phyloP scores from a whole-genome alignment of 345 rosid species.

The Erodium maritimum region DNA sequence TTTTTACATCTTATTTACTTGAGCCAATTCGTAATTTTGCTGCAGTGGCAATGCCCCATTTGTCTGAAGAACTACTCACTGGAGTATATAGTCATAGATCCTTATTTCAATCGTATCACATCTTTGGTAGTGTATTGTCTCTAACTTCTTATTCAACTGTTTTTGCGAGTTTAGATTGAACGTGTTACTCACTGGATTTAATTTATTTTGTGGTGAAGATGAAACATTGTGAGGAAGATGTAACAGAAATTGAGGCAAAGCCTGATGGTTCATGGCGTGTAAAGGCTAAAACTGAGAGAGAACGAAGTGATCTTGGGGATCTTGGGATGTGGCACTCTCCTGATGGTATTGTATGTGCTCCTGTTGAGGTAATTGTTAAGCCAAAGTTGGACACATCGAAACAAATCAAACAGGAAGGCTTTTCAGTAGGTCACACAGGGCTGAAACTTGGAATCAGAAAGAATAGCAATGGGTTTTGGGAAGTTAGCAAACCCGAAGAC shows the following conservation, averaged over 20 bases:
- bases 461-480: slow-evolving; percentile 82
- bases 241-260: slow-evolving; percentile 75
- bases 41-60: slow-evolving; percentile 98
- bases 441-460: slow-evolving; percentile 86
- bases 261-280: slow-evolving; percentile 98
- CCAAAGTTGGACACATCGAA: slow-evolving; percentile 36
- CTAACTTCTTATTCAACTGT: neutral
- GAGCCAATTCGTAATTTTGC: slow-evolving; percentile 12
- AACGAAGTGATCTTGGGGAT: slow-evolving; percentile 69
- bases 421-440: slow-evolving; percentile 56
- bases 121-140: slow-evolving; percentile 41
- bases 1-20: slow-evolving; percentile 7
- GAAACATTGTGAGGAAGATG: slow-evolving; percentile 76
- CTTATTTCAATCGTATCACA: slow-evolving; percentile 80
- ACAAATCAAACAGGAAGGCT: slow-evolving; percentile 63
- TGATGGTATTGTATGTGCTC: slow-evolving; percentile 44
- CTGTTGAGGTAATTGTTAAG: slow-evolving; percentile 28
- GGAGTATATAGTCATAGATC: slow-evolving; percentile 76
- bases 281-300: slow-evolving; percentile 62
- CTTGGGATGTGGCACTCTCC: slow-evolving; percentile 78
- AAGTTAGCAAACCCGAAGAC: slow-evolving; percentile 75
- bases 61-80: slow-evolving; percentile 85
- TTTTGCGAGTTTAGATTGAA: neutral
- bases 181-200: neutral
- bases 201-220: slow-evolving; percentile 37